Base-by-base conservation (phyloP, 345 rosid genomes). In the Aquilaria yunnanensis region DNA sequence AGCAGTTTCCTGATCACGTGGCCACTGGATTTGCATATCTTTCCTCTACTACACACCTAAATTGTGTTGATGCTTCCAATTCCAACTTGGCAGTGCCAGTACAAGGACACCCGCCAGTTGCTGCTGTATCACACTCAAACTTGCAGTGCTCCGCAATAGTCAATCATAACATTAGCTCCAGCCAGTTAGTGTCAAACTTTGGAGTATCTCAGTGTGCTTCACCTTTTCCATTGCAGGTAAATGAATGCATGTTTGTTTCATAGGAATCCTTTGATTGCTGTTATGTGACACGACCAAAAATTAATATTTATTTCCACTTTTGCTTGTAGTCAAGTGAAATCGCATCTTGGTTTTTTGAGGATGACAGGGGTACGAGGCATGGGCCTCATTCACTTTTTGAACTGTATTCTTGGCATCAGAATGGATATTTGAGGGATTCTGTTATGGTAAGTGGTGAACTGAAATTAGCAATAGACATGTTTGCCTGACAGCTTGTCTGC, bases 1-100 rank as follows among this genome's bases (percentile, higher is more conserved):
- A 74, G 76, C 94, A 87, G 82, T 89, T 82, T 68, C 96, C 97
- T 51, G 90, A 85, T 49, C 99, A 90, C 72, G 80, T 91, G 56
- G 80, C 90, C 52, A 79, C 93, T 57, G 96, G 97, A 34, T 95
- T 90, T 77, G 79, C 78, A 12, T 83, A 83, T 77, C 74, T 87
- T 45, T 73, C 73, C 57, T 46, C 74, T 59, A 59, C 72, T 11
- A 52, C 66, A 13, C 64, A 74, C 51, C 56, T 75, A 60, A 62
- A 60, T 72, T 31, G 11, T 64, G 51, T 47, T 30, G 63, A 60
- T 23, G 56, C 81, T 47, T 67, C 61, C 43, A 62, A 32, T 67
- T 58, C 53, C 51, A 72, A 60, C 65, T 52, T 66, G 41, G 65
- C 63, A 10, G 51, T 58, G 54, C 67, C 57, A 45, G 72, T 67